Percentiles rank a stretch among this genome's conserved stretches.
phyloP scores from a whole-genome alignment of 768 basidiomycete species.

The Serendipita indica region DNA sequence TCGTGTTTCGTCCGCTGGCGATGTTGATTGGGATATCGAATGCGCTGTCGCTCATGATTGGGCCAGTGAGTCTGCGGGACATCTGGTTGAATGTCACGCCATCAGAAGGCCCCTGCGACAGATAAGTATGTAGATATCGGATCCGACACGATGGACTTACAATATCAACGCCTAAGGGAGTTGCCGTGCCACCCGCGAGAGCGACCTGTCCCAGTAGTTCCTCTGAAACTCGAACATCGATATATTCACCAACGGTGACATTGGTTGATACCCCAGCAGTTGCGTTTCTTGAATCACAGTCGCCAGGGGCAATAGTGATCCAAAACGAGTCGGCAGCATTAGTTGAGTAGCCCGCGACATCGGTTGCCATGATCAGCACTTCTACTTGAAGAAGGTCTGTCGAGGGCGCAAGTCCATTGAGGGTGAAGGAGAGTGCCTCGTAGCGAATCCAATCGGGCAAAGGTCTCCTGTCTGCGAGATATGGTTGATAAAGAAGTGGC shows the following conservation, averaged over 20 bases:
- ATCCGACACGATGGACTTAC: too few species aligned
- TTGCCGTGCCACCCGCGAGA: too few species aligned
- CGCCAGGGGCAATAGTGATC: constrained; percentile 54
- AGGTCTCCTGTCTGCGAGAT: constrained; percentile 45
- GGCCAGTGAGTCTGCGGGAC: too few species aligned
- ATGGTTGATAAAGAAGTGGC: constrained; percentile 44
- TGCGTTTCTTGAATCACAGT: constrained; percentile 35
- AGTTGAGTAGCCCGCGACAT: constrained; percentile 57
- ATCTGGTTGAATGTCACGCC: too few species aligned
- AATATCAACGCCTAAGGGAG: too few species aligned
- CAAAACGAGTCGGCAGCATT: constrained; percentile 39
- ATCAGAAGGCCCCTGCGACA: too few species aligned
- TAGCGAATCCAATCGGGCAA: constrained; percentile 68
- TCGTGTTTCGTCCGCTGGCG: too few species aligned
- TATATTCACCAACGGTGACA: background rate
- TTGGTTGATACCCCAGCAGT: background rate
- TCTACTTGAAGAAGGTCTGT: constrained; percentile 27
- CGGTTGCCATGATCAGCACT: constrained; percentile 43
- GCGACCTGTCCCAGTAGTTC: too few species aligned
- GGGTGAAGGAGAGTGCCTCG: constrained; percentile 48
- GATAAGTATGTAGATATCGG: too few species aligned
- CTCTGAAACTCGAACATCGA: too few species aligned
- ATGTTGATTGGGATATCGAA: too few species aligned
- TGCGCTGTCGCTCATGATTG: too few species aligned
- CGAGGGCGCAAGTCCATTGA: constrained; percentile 62